Base-by-base conservation (phyloP, 306 rosid genomes). In the Echinosophora koreensis region DNA sequence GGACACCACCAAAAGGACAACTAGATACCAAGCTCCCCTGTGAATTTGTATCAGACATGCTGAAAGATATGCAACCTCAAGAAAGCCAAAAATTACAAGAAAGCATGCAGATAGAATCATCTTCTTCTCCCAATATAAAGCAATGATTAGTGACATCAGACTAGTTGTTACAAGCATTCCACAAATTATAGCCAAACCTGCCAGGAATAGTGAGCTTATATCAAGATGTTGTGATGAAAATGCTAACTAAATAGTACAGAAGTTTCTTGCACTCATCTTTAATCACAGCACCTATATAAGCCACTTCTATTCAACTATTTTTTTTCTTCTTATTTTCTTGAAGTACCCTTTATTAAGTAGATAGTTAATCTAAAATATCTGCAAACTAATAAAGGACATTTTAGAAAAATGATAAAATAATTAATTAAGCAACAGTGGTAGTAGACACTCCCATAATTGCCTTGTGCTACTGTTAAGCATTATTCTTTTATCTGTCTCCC, bases 91-190 rank as follows among this genome's bases (percentile, higher is more conserved):
- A 63, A 74, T 44, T 32, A 87, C 9, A 3, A 92, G 88, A 80
- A 78, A 88, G 76, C 87, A 81, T 5, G 79, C 83, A 13, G 93
- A 88, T 39, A 86, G 17, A 17, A 63, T 32, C 67, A 87, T 39
- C 60, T 72, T 84, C 83, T 87, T 90, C 85, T 90, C 97, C 97
- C 97, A 90, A 59, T 84, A 88, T 76, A 89, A 71, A 57, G 96
- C 92, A 73, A 92, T 89, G 55, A 92, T 87, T 3, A 92, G 84
- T 22, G 97, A 88, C 93, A 89, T 89, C 57, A 92, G 83, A 85
- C 88, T 84, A 10, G 93, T 92, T 12, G 97, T 92, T 39, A 90
- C 96, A 7, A 92, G 82, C 96, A 92, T 92, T 66, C 92, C 96
- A 35, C 83, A 86, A 11, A 87, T 83, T 69, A 90, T 73, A 37